Percentiles rank a stretch among this genome's conserved stretches.
Conservation (phyloP, 1,139 yeast species). For the Nakaseomyces kungkrabaensis region DNA sequence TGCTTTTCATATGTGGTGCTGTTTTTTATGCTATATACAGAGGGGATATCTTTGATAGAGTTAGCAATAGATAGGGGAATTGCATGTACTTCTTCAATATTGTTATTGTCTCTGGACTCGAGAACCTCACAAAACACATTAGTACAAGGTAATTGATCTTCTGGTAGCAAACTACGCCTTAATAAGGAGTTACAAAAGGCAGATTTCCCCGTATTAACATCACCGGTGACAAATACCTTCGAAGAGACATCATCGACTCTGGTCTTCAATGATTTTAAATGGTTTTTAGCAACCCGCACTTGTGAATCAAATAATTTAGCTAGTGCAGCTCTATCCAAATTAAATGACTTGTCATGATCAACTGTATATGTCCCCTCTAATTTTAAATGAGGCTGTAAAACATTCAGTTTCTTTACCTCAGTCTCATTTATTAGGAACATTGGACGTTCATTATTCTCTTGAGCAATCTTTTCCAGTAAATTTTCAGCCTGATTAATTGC, state of each 20-base stretch:
- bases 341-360: slow-evolving; percentile 8
- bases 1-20: slow-evolving; percentile 55
- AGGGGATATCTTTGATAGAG: slow-evolving; percentile 22
- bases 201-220: slow-evolving; percentile 92
- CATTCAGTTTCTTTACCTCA: slow-evolving; percentile 12
- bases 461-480: slow-evolving; percentile 16
- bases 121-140: slow-evolving; percentile 91
- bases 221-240: slow-evolving; percentile 93
- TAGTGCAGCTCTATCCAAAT: slow-evolving; percentile 22
- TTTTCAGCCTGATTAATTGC: slow-evolving; percentile 17
- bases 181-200: slow-evolving; percentile 89
- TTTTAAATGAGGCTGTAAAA: slow-evolving; percentile 22
- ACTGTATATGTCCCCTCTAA: slow-evolving; percentile 20
- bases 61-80: slow-evolving; percentile 47
- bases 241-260: slow-evolving; percentile 89
- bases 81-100: slow-evolving; percentile 88
- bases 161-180: slow-evolving; percentile 72
- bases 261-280: slow-evolving; percentile 62
- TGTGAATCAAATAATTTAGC: slow-evolving; percentile 24
- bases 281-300: slow-evolving; percentile 40
- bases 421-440: slow-evolving; percentile 14
- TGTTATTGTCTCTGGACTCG: slow-evolving; percentile 68
- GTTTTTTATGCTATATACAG: slow-evolving; percentile 46
- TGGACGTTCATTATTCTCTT: slow-evolving; percentile 24
- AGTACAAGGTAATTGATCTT: slow-evolving; percentile 97